Conservation (phyloP, 805 yeast genomes). For the Saccharomycopsis sp. region DNA sequence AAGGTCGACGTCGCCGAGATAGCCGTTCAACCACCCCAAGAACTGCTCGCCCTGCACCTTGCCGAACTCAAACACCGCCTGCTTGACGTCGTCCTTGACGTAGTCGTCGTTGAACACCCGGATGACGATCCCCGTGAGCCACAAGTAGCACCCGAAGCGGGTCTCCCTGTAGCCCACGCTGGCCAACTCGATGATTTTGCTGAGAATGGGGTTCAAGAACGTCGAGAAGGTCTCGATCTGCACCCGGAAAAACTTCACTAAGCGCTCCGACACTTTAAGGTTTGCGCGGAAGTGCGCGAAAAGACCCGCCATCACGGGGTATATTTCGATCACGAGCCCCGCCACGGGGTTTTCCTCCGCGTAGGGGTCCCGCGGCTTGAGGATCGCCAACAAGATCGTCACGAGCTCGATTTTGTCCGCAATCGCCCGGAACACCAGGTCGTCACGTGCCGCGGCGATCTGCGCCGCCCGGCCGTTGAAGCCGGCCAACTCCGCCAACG, state of each 20-base stretch:
- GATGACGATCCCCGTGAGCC: slow-evolving; percentile 81
- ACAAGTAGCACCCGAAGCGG: slow-evolving; percentile 74
- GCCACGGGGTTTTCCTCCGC: slow-evolving; percentile 42
- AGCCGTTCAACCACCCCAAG: slow-evolving; percentile 11
- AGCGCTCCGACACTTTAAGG: slow-evolving; percentile 63
- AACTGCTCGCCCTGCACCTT: slow-evolving; percentile 15
- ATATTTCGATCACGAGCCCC: slow-evolving; percentile 45
- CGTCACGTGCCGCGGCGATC: slow-evolving; percentile 20
- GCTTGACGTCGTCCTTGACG: slow-evolving; percentile 40
- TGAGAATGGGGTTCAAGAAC: slow-evolving; percentile 51
- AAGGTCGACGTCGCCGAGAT: slow-evolving; percentile 6
- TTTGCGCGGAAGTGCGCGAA: slow-evolving; percentile 52
- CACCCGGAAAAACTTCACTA: slow-evolving; percentile 59
- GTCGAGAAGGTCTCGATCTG: slow-evolving; percentile 56
- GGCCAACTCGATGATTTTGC: slow-evolving; percentile 57
- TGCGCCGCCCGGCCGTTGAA: slow-evolving; percentile 19
- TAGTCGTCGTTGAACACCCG: slow-evolving; percentile 62
- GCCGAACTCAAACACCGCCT: slow-evolving; percentile 69
- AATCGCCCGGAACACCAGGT: slow-evolving; percentile 34
- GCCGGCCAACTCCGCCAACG: slow-evolving; percentile 40
- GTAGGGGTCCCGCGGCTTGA: slow-evolving; percentile 36
- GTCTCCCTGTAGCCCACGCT: slow-evolving; percentile 64
- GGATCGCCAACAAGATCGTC: slow-evolving; percentile 50
- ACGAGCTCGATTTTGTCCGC: slow-evolving; percentile 73
- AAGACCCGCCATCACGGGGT: slow-evolving; percentile 50